These are phyloP conservation scores for Biscutella auriculata DNA, from an alignment of 441 rosid species.

Conservation along the genomic window DNA sequence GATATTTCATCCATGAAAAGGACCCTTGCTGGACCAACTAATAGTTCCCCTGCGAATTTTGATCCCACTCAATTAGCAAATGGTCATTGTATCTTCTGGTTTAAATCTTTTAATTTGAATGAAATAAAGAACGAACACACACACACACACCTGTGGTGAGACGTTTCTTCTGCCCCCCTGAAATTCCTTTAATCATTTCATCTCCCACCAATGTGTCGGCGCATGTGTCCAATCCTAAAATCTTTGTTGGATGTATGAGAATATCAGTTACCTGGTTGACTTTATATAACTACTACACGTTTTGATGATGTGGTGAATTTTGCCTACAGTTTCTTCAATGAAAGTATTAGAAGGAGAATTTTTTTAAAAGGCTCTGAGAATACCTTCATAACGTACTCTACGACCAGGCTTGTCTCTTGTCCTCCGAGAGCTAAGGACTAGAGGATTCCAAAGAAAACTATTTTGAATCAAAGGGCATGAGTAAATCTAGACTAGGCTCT, in stretches of 20 bases:
- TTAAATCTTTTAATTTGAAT: neutral
- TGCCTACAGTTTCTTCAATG: neutral
- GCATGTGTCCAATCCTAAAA: constrained; percentile 89
- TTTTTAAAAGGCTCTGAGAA: constrained; percentile 13
- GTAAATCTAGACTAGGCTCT: neutral
- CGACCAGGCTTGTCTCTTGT: constrained; percentile 66
- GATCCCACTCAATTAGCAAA: constrained; percentile 3
- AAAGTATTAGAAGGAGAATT: neutral
- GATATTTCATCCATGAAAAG: constrained; percentile 97
- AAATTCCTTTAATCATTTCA: constrained; percentile 91
- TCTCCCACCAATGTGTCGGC: constrained; percentile 91
- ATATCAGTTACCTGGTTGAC: constrained; percentile 23
- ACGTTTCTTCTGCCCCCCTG: constrained; percentile 91
- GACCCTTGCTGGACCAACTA: constrained; percentile 92
- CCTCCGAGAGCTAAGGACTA: constrained; percentile 91
- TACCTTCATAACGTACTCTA: constrained; percentile 96
- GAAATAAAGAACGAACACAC: neutral
- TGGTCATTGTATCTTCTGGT: constrained; percentile 1
- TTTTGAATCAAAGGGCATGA: constrained; percentile 11
- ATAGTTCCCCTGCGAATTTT: constrained; percentile 62
- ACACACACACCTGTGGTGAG: constrained; percentile 65
- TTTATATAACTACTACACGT: neutral
- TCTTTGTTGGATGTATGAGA: constrained; percentile 72
- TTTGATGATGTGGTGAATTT: neutral
- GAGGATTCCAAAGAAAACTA: neutral